phyloP scores from a whole-genome alignment of 192 early-diverging fungal species.

The Dissophora globulifera region DNA sequence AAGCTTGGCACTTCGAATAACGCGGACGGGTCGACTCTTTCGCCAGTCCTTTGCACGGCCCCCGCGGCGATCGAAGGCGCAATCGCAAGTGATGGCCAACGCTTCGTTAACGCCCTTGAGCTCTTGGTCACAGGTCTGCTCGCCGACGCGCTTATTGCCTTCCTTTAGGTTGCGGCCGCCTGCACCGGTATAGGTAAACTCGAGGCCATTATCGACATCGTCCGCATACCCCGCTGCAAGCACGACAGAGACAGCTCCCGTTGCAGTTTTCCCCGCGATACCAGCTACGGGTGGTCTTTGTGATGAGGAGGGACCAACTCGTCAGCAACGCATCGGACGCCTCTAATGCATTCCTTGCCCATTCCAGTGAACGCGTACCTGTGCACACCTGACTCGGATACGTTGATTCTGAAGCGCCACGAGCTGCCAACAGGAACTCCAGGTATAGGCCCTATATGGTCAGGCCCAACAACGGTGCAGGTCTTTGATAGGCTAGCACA shows the following conservation, averaged over 20 bases:
- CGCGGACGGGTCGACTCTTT: conserved; percentile 65
- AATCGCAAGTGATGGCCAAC: conserved; percentile 67
- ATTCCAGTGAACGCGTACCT: too few relatives aligned
- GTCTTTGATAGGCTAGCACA: too few relatives aligned
- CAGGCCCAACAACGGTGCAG: too few relatives aligned
- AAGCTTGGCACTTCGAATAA: conserved; percentile 69
- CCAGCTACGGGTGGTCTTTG: conserved; percentile 70
- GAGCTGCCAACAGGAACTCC: too few relatives aligned
- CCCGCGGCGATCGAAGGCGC: conserved; percentile 54
- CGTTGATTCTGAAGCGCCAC: too few relatives aligned
- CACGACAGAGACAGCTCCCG: conserved; percentile 69
- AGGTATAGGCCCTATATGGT: too few relatives aligned
- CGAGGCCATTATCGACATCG: conserved; percentile 71
- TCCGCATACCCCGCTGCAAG: conserved; percentile 73
- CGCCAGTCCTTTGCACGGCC: conserved; percentile 63
- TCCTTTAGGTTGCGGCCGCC: conserved; percentile 64
- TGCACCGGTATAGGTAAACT: conserved; percentile 76
- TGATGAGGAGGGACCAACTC: too few relatives aligned
- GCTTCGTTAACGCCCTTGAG: conserved; percentile 67
- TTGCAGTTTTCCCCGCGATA: conserved; percentile 63
- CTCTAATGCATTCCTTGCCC: too few relatives aligned
- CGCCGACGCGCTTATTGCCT: conserved; percentile 63
- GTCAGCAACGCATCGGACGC: too few relatives aligned
- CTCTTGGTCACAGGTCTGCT: conserved; percentile 68
- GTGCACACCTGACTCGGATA: too few relatives aligned